Percentiles rank a stretch among this genome's conserved stretches.
phyloP scores from a whole-genome alignment of 495 filamentous ascomycete genomes.

The Aspergillus steynii region DNA sequence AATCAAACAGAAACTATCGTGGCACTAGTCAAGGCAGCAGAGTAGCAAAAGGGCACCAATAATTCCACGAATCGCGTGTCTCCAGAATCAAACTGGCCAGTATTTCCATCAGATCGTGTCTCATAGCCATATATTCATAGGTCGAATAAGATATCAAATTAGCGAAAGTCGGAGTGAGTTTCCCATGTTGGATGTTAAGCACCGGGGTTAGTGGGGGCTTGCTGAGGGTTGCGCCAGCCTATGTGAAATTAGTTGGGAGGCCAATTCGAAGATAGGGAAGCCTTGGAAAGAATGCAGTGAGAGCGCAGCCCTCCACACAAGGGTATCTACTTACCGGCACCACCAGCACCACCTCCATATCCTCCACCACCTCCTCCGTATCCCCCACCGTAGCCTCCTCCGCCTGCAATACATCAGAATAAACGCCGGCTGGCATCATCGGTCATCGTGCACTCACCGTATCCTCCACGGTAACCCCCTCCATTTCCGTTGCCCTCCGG shows the following conservation, averaged over 20 bases:
- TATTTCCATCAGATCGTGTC: slow-evolving; percentile 20
- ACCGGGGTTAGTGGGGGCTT: background rate
- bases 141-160: background rate
- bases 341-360: slow-evolving; percentile 30
- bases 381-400: slow-evolving; percentile 26
- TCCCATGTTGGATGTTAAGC: background rate
- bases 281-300: background rate
- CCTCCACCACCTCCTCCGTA: slow-evolving; percentile 18
- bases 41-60: slow-evolving; percentile 11
- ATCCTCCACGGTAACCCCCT: slow-evolving; percentile 38
- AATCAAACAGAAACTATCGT: slow-evolving; percentile 1
- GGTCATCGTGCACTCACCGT: slow-evolving; percentile 14
- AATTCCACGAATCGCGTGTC: slow-evolving; percentile 15
- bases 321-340: slow-evolving; percentile 25
- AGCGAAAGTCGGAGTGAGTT: background rate
- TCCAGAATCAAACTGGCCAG: slow-evolving; percentile 20
- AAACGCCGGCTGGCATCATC: background rate
- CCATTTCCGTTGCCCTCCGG: slow-evolving; percentile 32
- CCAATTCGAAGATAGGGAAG: background rate
- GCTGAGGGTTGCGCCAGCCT: slow-evolving; percentile 38
- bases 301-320: background rate
- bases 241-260: background rate
- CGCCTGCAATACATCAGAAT: slow-evolving; percentile 23
- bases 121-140: slow-evolving; percentile 7
- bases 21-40: slow-evolving; percentile 9